A percentile compares a stretch with the other conserved stretches of the same genome.
These are phyloP conservation scores for Rhodamnia argentea DNA, from an alignment of 345 rosid genomes.

Conservation along the genomic window DNA sequence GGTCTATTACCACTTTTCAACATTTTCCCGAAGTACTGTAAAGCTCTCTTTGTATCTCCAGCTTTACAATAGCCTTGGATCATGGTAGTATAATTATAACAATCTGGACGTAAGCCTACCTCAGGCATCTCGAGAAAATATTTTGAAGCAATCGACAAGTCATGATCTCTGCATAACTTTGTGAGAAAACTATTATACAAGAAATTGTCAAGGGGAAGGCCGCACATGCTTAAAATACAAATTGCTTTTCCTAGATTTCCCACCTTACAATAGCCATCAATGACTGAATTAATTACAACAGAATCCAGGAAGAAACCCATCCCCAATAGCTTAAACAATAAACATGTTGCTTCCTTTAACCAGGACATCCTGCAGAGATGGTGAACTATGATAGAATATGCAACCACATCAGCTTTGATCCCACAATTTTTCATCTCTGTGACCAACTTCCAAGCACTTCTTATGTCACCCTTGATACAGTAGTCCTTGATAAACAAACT, in stretches of 20 bases:
- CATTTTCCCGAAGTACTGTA: constrained; percentile 28
- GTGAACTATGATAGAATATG: constrained; percentile 28
- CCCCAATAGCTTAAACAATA: constrained; percentile 26
- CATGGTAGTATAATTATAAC: constrained; percentile 32
- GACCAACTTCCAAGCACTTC: constrained; percentile 30
- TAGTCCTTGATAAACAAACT: constrained; percentile 23
- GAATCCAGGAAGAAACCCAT: constrained; percentile 29
- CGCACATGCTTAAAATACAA: constrained; percentile 20
- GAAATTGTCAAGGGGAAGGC: constrained; percentile 30
- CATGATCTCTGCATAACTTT: constrained; percentile 20
- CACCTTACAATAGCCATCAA: constrained; percentile 31
- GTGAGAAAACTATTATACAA: constrained; percentile 40
- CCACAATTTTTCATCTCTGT: constrained; percentile 30
- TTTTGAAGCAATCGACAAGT: constrained; percentile 29
- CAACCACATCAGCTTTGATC: constrained; percentile 30
- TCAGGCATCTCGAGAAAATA: constrained; percentile 30
- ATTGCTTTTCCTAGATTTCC: constrained; percentile 30
- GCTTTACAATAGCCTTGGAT: constrained; percentile 31
- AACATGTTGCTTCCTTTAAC: constrained; percentile 26
- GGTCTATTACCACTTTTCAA: constrained; percentile 28
- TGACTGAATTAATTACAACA: constrained; percentile 30
- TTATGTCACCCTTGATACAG: constrained; percentile 25
- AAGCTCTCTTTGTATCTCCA: constrained; percentile 19
- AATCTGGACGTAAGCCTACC: constrained; percentile 32
- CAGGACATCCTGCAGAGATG: constrained; percentile 27